A percentile compares a stretch with the other conserved stretches of the same genome.
Evolutionary conservation across 2,329 filamentous ascomycete species (phyloP).

Genomic region (Aureobasidium subglaciale): DNA sequence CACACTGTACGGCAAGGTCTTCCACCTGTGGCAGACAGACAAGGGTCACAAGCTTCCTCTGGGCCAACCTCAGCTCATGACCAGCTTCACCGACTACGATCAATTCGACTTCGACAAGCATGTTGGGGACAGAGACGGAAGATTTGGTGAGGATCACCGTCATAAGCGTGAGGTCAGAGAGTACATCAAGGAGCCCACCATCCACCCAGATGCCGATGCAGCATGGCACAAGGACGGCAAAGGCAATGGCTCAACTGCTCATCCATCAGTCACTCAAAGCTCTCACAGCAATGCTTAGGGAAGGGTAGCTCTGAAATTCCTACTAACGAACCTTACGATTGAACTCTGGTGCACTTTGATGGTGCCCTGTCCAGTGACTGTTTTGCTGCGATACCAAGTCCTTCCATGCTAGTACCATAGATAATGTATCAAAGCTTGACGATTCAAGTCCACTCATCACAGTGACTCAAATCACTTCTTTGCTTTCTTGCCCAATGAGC

Average conservation of each 20-base stretch:
- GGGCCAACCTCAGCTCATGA: constrained; percentile 57
- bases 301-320: neutral
- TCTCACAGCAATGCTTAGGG: neutral
- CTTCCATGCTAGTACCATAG: neutral
- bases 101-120: constrained; percentile 43
- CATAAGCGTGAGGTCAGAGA: constrained; percentile 48
- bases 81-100: constrained; percentile 47
- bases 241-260: neutral
- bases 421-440: neutral
- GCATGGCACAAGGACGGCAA: constrained; percentile 36
- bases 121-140: constrained; percentile 46
- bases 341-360: neutral
- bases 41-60: constrained; percentile 58
- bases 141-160: constrained; percentile 46
- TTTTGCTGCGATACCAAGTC: neutral
- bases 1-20: constrained; percentile 73
- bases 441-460: neutral
- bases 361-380: no score
- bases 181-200: constrained; percentile 44
- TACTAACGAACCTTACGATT: neutral
- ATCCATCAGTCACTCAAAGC: neutral
- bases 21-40: constrained; percentile 82
- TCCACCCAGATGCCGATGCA: constrained; percentile 43
- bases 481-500: neutral
- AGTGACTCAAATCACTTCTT: neutral